Conservation (phyloP, 1,284 basidiomycete genomes). For the Heliocybe sulcata region DNA sequence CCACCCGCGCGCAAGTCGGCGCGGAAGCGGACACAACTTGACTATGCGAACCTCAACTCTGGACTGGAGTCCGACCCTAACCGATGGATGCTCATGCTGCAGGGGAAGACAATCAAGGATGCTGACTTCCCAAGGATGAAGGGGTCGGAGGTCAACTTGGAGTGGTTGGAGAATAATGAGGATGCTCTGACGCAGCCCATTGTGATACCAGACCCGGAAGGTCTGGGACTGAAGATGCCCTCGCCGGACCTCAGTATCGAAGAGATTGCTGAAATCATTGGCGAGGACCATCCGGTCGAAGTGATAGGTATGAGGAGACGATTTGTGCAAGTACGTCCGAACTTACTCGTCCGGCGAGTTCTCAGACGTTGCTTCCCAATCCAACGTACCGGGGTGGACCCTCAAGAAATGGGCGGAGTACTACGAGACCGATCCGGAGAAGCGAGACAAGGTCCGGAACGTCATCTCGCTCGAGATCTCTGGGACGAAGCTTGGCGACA, state of each 20-base stretch:
- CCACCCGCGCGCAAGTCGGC: conserved; percentile 72
- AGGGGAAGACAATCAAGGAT: conserved; percentile 51
- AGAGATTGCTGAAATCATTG: conserved; percentile 77
- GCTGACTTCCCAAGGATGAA: conserved; percentile 62
- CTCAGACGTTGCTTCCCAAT: conserved; percentile 79
- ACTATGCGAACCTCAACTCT: conserved; percentile 69
- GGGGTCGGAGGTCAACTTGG: conserved; percentile 54
- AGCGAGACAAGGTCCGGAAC: conserved; percentile 67
- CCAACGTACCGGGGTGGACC: conserved; percentile 79
- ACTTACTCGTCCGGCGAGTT: conserved; percentile 7
- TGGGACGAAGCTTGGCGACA: conserved; percentile 34
- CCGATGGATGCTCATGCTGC: conserved; percentile 61
- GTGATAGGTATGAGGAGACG: conserved; percentile 67
- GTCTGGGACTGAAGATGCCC: conserved; percentile 85
- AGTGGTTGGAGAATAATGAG: conserved; percentile 69
- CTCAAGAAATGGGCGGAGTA: conserved; percentile 90
- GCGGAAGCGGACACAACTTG: conserved; percentile 61
- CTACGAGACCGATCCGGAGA: conserved; percentile 55
- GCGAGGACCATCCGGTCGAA: conserved; percentile 72
- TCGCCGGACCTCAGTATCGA: conserved; percentile 57
- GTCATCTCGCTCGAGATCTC: conserved; percentile 32
- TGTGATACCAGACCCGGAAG: conserved; percentile 66
- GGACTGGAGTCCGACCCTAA: conserved; percentile 58
- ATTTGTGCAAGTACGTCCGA: background rate
- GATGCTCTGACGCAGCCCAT: conserved; percentile 72